Conservation (phyloP, 805 yeast species). For the Kodamaea laetipori region DNA sequence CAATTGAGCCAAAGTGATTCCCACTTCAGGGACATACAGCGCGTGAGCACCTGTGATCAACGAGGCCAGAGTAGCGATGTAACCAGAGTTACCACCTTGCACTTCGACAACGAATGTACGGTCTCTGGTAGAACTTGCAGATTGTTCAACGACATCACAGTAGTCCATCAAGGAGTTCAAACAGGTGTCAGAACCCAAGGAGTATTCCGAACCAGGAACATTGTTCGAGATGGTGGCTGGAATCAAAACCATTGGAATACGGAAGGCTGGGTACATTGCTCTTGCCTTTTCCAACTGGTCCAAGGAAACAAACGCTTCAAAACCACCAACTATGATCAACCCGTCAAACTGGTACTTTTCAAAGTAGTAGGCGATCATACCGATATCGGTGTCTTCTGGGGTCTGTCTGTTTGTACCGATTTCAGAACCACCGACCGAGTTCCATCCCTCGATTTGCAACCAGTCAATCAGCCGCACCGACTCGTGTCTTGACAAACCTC, state of each 20-base stretch:
- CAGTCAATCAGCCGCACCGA: slow-evolving; percentile 73
- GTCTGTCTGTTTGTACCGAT: slow-evolving; percentile 92
- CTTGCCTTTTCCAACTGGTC: slow-evolving; percentile 81
- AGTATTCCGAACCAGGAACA: slow-evolving; percentile 98
- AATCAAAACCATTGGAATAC: slow-evolving; percentile 89
- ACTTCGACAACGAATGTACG: slow-evolving; percentile 96
- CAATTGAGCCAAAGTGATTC: slow-evolving; percentile 65
- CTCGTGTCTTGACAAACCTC: slow-evolving; percentile 89
- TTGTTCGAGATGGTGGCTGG: slow-evolving; percentile 97
- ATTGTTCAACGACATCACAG: slow-evolving; percentile 93
- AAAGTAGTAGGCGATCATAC: slow-evolving; percentile 89
- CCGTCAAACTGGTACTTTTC: slow-evolving; percentile 90
- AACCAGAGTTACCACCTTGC: slow-evolving; percentile 97
- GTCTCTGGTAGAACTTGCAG: slow-evolving; percentile 91
- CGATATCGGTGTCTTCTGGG: slow-evolving; percentile 78
- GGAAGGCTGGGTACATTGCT: slow-evolving; percentile 79
- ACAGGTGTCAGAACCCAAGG: slow-evolving; percentile 95
- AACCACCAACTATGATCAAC: slow-evolving; percentile 89
- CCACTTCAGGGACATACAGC: slow-evolving; percentile 87
- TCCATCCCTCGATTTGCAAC: slow-evolving; percentile 89
- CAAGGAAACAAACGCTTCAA: slow-evolving; percentile 90
- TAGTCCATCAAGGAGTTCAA: slow-evolving; percentile 85
- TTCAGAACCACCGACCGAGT: slow-evolving; percentile 89
- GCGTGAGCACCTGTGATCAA: slow-evolving; percentile 90
- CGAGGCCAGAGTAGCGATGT: slow-evolving; percentile 82